phyloP scores from a whole-genome alignment of 2,329 filamentous ascomycete species.

The Sporothrix mexicana region DNA sequence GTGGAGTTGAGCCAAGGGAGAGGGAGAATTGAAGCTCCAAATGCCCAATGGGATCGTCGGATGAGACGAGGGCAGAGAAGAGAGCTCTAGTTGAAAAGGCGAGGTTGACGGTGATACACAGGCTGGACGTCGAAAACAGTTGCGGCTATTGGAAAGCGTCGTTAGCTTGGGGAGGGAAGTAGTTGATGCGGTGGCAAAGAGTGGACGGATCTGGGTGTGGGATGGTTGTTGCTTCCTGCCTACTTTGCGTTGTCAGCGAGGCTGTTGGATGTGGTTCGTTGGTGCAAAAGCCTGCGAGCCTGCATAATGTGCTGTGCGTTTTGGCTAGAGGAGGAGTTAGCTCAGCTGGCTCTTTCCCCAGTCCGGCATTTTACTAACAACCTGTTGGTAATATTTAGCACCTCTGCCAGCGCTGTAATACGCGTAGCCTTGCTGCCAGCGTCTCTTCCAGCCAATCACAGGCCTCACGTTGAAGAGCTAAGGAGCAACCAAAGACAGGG shows the following conservation, averaged over 20 bases:
- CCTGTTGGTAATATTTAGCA: too few relatives aligned
- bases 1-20: background rate
- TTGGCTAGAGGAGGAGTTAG: conserved; percentile 13
- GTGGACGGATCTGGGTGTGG: background rate
- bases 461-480: background rate
- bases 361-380: background rate
- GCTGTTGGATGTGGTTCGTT: conserved; percentile 23
- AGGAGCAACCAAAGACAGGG: background rate
- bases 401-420: background rate
- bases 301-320: background rate
- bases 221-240: background rate
- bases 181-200: conserved; percentile 23
- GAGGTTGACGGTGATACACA: background rate
- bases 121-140: background rate
- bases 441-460: background rate
- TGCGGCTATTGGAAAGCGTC: too few relatives aligned
- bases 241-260: conserved; percentile 21
- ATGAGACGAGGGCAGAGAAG: background rate
- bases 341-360: background rate
- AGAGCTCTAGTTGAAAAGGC: background rate
- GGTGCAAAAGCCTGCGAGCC: background rate
- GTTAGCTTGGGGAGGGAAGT: background rate
- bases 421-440: conserved; percentile 20
- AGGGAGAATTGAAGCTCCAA: background rate
- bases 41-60: background rate